Evolutionary conservation across 2,329 filamentous ascomycete species (phyloP), one percentile per base, ranked within the genome.

Genomic region (Aureobasidium pullulans): DNA sequence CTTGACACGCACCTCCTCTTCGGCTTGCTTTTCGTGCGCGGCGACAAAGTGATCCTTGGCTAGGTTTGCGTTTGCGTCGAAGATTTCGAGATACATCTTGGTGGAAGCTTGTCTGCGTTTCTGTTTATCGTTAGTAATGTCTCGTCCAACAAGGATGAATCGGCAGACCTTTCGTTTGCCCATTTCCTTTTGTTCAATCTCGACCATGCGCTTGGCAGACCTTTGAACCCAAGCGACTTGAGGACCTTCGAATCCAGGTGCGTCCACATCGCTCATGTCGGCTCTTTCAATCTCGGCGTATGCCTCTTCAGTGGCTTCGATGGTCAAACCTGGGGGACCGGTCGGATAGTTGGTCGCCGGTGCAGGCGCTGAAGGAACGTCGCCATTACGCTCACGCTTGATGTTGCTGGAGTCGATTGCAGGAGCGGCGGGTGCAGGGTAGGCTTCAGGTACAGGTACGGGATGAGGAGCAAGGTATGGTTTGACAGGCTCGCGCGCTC

Each of bases 1-100:
- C 65, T 90, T 90, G 62, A 91, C 88, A 65, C 94, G 89, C 2
- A 97, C 93, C 67, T 96, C 88, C 57, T 88, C 84, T 61, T 93
- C 82, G 1, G 94, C 93, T 42, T 88, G 86, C 16, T 89, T 84
- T 69, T 91, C 92, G 71, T 94, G 86, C 47, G 86, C 78, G 13
- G 88, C 81, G 61, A 89, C 84, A 71, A 89, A 96, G 34, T 89
- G 85, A 57, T 86, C 81, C 67, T 88, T 88, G 40, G 90, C 90
- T 16, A 84, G 80, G 53, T 85, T 81, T 52, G 87, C 84, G 67
- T 93, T 88, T 44, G 79, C 79, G 58, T 79, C 79, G 53, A 96
- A 82, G 57, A 86, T 76, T 61, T 81, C 78, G 61, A 79, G 77
- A 59, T 82, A 76, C 46, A 77, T 77, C 36, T 85, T 71, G 71